phyloP scores from a whole-genome alignment of 2,329 filamentous ascomycete species.

The Lasiodiplodia hormozganensis region DNA sequence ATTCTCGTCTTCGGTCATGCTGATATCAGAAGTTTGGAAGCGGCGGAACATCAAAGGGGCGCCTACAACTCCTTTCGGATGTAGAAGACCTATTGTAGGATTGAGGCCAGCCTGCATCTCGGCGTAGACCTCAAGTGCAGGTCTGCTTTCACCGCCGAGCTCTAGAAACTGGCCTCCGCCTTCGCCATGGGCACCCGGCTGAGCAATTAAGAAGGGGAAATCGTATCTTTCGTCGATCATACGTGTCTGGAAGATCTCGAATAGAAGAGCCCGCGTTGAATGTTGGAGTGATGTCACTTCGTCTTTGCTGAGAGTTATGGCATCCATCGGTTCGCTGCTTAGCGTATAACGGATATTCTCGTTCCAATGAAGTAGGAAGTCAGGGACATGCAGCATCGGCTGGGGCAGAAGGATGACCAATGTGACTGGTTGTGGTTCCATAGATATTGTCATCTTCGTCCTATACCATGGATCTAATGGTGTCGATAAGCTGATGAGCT shows the following conservation, averaged over 20 bases:
- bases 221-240: conserved; percentile 38
- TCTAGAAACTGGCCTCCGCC: background rate
- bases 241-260: conserved; percentile 34
- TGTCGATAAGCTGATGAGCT: background rate
- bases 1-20: conserved; percentile 33
- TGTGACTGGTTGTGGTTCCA: conserved; percentile 31
- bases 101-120: conserved; percentile 30
- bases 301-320: conserved; percentile 30
- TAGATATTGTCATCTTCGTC: background rate
- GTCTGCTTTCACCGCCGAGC: conserved; percentile 17
- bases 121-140: conserved; percentile 29
- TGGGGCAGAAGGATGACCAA: conserved; percentile 38
- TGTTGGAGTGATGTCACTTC: conserved; percentile 35
- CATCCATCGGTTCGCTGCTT: conserved; percentile 31
- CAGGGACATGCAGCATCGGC: conserved; percentile 34
- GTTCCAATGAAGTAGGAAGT: conserved; percentile 43
- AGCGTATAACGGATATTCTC: conserved; percentile 36
- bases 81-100: background rate
- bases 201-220: conserved; percentile 41
- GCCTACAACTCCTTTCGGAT: background rate
- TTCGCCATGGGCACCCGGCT: conserved; percentile 15
- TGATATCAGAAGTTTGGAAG: background rate
- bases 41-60: background rate
- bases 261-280: conserved; percentile 40
- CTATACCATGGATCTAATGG: conserved; percentile 1